Evolutionary conservation across 805 yeast species (phyloP).

Genomic region (Wickerhamomyces canadensis): DNA sequence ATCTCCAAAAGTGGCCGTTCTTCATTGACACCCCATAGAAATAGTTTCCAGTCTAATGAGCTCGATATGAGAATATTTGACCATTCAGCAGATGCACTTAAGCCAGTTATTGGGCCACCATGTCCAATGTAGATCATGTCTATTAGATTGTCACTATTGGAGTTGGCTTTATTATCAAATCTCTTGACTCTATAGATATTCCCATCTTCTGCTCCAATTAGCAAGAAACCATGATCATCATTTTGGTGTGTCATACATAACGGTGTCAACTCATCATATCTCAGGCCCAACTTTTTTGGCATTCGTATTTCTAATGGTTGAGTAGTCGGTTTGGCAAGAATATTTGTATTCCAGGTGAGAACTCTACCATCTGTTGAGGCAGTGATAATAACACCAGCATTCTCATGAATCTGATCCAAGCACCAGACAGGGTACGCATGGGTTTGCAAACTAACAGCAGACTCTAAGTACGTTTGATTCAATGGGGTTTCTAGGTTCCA

Average conservation of each 20-base stretch:
- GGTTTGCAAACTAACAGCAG: conserved; percentile 9
- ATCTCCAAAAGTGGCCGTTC: conserved; percentile 19
- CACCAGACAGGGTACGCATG: conserved; percentile 23
- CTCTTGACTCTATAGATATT: conserved; percentile 25
- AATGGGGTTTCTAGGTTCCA: conserved; percentile 34
- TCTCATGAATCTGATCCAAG: conserved; percentile 17
- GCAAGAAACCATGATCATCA: conserved; percentile 17
- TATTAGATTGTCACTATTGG: conserved; percentile 9
- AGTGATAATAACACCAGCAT: conserved; percentile 19
- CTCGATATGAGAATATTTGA: conserved; percentile 21
- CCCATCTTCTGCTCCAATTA: conserved; percentile 31
- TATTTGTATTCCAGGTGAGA: conserved; percentile 25
- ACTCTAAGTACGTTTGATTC: conserved; percentile 13
- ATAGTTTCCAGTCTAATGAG: conserved; percentile 29
- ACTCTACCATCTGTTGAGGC: conserved; percentile 28
- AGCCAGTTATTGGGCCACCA: conserved; percentile 21
- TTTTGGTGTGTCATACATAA: conserved; percentile 14
- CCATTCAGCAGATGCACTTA: conserved; percentile 14
- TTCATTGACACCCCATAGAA: conserved; percentile 21
- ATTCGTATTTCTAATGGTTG: conserved; percentile 17
- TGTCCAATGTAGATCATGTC: conserved; percentile 22
- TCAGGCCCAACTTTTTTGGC: conserved; percentile 16
- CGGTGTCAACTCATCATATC: conserved; percentile 29
- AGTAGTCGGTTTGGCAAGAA: conserved; percentile 20
- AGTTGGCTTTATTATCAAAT: conserved; percentile 17